These are phyloP conservation scores for Lepidium didymum DNA, from an alignment of 345 rosid genomes.

Conservation along the genomic window DNA sequence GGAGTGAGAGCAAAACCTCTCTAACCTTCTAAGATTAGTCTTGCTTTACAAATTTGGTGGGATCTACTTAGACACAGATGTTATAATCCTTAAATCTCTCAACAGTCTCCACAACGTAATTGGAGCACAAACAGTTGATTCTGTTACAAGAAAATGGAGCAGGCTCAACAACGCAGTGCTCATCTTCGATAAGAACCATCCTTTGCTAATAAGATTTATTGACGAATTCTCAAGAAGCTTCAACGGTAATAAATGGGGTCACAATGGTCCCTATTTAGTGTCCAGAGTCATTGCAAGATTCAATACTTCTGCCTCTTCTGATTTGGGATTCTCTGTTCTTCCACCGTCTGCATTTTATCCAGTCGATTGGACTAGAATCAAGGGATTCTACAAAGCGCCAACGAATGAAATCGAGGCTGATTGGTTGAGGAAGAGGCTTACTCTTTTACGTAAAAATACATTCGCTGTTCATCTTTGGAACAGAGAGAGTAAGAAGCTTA, in stretches of 20 bases:
- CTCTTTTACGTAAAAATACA: constrained; percentile 40
- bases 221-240: constrained; percentile 76
- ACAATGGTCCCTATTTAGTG: constrained; percentile 88
- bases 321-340: constrained; percentile 52
- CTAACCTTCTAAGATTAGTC: constrained; percentile 68
- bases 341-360: constrained; percentile 87
- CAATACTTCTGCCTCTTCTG: constrained; percentile 9
- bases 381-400: constrained; percentile 46
- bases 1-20: constrained; percentile 90
- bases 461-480: constrained; percentile 83
- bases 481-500: constrained; percentile 59
- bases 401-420: constrained; percentile 35
- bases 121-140: constrained; percentile 69
- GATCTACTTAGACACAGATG: constrained; percentile 69
- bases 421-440: constrained; percentile 42
- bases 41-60: constrained; percentile 85
- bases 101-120: constrained; percentile 47
- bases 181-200: constrained; percentile 72
- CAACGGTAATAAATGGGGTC: constrained; percentile 94
- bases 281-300: constrained; percentile 68
- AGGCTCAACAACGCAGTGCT: constrained; percentile 82
- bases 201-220: constrained; percentile 62
- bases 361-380: constrained; percentile 64
- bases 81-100: constrained; percentile 49
- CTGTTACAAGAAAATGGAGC: constrained; percentile 62